Evolutionary conservation across 2,329 filamentous ascomycete species (phyloP).

Genomic region (Phyllosticta citrichinensis): DNA sequence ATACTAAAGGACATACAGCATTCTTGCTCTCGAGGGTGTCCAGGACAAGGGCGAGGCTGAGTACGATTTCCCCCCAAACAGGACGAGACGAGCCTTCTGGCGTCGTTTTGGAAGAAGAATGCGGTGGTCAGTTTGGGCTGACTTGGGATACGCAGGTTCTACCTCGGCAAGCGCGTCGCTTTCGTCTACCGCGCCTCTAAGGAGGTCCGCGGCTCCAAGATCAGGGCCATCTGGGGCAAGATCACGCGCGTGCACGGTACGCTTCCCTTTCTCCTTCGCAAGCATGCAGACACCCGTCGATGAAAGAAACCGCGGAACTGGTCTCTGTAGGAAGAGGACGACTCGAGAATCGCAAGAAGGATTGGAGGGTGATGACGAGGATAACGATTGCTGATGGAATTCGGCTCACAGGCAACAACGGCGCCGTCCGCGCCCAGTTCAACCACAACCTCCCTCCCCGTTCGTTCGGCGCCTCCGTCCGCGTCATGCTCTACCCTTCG

Average conservation of each 20-base stretch:
- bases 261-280: constrained; percentile 5
- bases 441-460: constrained; percentile 88
- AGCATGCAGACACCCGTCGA: neutral
- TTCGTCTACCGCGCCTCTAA: constrained; percentile 95
- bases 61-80: constrained; percentile 37
- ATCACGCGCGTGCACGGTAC: constrained; percentile 90
- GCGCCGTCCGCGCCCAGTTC: constrained; percentile 97
- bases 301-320: neutral
- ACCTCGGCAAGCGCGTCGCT: constrained; percentile 96
- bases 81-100: neutral
- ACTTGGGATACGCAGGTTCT: constrained; percentile 54
- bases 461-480: constrained; percentile 64
- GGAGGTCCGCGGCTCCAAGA: constrained; percentile 95
- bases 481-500: constrained; percentile 96
- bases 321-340: neutral
- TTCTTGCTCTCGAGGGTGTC: constrained; percentile 99
- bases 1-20: constrained; percentile 33
- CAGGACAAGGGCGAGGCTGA: constrained; percentile 81
- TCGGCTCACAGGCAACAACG: constrained; percentile 68
- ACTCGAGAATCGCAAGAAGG: neutral
- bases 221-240: constrained; percentile 98
- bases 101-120: neutral
- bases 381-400: neutral
- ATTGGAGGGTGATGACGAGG: neutral
- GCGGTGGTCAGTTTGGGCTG: neutral